These are phyloP conservation scores for Tolypocladium pustulatum DNA, from an alignment of 2,329 filamentous ascomycete genomes.

Conservation along the genomic window DNA sequence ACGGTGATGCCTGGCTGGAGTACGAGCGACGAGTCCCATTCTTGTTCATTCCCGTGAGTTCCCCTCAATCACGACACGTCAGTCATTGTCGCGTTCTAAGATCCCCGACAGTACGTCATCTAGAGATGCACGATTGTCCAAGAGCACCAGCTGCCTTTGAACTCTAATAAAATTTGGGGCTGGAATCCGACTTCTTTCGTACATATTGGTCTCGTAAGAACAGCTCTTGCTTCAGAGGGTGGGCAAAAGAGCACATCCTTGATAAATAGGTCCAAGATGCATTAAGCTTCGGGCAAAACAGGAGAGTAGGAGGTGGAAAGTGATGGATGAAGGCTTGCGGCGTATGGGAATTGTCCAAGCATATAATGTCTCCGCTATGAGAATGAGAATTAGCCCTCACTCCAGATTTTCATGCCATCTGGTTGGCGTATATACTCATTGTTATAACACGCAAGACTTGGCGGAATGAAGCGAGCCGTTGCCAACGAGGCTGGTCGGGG, in stretches of 20 bases:
- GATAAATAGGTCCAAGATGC: background rate
- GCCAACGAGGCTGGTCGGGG: too few species aligned
- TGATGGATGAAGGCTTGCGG: background rate
- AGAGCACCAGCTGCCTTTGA: background rate
- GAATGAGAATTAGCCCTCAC: background rate
- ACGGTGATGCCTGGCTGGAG: conserved; percentile 71
- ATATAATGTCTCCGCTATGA: conserved; percentile 1
- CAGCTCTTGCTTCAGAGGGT: background rate
- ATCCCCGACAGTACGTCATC: conserved; percentile 27
- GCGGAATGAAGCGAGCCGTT: background rate
- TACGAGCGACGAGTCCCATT: conserved; percentile 73
- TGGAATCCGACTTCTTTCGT: conserved; percentile 1
- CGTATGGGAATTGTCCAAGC: background rate
- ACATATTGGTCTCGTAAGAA: conserved; percentile 4
- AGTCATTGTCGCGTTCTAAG: conserved; percentile 6
- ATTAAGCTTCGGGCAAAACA: background rate
- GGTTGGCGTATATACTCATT: background rate
- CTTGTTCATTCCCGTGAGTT: conserved; percentile 63
- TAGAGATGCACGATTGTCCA: conserved; percentile 11
- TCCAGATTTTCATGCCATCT: background rate
- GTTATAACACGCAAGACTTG: background rate
- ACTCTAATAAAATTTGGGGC: background rate
- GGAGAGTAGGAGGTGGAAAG: background rate
- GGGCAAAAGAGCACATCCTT: background rate
- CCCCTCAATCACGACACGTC: background rate